phyloP scores from a whole-genome alignment of 2,329 filamentous ascomycete genomes.

The Pyrenophora graminea region DNA sequence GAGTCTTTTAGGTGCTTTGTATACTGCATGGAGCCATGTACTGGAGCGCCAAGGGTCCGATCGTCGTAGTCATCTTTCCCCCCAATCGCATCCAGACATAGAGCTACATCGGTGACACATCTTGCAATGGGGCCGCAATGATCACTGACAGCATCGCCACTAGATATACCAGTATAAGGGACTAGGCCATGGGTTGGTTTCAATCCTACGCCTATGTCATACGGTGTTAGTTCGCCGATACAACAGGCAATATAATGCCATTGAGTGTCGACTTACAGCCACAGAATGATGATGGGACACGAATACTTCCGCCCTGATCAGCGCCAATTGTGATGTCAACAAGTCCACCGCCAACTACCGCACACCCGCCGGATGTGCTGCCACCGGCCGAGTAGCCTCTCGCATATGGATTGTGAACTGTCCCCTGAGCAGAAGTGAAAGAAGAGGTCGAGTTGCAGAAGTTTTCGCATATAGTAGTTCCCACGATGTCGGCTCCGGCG shows the following conservation, averaged over 20 bases:
- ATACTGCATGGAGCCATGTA: conserved; percentile 30
- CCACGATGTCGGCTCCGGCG: conserved; percentile 56
- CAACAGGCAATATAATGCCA: no score
- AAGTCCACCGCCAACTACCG: conserved; percentile 49
- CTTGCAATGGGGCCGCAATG: conserved; percentile 46
- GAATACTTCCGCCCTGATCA: conserved; percentile 49
- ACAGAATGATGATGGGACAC: conserved; percentile 45
- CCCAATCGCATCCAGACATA: conserved; percentile 36
- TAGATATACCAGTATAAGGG: conserved; percentile 55
- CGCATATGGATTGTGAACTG: conserved; percentile 50
- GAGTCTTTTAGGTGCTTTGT: conserved; percentile 16
- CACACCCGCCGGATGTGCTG: conserved; percentile 51
- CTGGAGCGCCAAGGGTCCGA: conserved; percentile 33
- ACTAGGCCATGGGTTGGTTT: conserved; percentile 57
- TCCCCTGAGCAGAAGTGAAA: conserved; percentile 51
- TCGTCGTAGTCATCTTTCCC: conserved; percentile 40
- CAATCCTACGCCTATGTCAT: conserved; percentile 27
- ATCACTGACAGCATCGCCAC: conserved; percentile 48
- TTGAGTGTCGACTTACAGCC: conserved; percentile 27
- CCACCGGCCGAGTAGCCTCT: conserved; percentile 54
- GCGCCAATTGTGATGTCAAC: conserved; percentile 47
- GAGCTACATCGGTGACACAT: conserved; percentile 29
- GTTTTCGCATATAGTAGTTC: conserved; percentile 60
- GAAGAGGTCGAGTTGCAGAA: conserved; percentile 56
- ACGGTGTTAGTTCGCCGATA: background rate